A percentile compares a stretch with the other conserved stretches of the same genome.
Conservation (phyloP, 352 stramenopile genomes). For the Peronospora farinosa region DNA sequence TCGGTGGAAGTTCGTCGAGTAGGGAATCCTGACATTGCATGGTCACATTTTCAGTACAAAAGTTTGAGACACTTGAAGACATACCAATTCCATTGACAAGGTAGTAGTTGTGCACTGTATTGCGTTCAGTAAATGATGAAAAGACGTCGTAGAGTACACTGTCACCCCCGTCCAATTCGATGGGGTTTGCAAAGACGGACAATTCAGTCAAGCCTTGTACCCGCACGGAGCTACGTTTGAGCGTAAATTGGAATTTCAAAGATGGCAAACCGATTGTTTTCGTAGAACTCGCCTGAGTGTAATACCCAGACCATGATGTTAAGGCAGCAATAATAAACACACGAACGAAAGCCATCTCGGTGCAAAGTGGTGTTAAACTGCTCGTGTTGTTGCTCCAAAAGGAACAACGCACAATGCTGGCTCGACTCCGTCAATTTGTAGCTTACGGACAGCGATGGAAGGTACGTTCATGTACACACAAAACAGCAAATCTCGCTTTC, state of each 20-base stretch:
- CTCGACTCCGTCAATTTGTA: too few relatives aligned
- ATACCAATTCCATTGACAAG: constrained; percentile 27
- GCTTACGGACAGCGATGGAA: too few relatives aligned
- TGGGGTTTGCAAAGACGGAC: constrained; percentile 27
- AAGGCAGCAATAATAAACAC: neutral
- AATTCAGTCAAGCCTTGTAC: constrained; percentile 29
- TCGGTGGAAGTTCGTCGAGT: constrained; percentile 13
- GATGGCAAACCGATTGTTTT: constrained; percentile 11
- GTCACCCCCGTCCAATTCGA: constrained; percentile 3
- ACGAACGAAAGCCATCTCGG: neutral
- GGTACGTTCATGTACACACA: too few relatives aligned
- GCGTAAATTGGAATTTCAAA: constrained; percentile 25
- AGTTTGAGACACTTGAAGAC: constrained; percentile 4
- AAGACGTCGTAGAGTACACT: constrained; percentile 32
- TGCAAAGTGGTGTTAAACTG: neutral
- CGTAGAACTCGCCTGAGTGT: too few relatives aligned
- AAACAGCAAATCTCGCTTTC: too few relatives aligned
- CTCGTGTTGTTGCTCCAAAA: neutral
- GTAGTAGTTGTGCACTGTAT: constrained; percentile 23
- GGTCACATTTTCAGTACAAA: neutral
- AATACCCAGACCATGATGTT: neutral
- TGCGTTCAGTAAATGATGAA: constrained; percentile 17
- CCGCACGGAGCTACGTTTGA: constrained; percentile 28
- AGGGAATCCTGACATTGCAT: constrained; percentile 12
- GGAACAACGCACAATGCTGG: constrained; percentile 12